These are phyloP conservation scores for Globisporangium nunn DNA, from an alignment of 352 stramenopile genomes.

Conservation along the genomic window DNA sequence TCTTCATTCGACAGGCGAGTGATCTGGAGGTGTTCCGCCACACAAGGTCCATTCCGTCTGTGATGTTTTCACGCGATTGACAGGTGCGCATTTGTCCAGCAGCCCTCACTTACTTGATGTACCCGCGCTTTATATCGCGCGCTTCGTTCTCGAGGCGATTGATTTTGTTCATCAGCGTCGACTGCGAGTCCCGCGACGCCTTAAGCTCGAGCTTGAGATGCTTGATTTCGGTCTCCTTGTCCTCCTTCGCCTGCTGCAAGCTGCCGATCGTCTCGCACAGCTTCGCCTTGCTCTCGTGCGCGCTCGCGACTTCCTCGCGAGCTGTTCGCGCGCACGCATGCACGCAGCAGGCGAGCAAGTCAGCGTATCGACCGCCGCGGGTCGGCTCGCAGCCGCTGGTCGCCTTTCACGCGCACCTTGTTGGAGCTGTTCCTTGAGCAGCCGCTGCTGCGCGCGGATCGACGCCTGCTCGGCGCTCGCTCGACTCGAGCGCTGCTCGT, in stretches of 20 bases:
- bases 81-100: neutral
- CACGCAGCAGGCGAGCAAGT: neutral
- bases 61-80: neutral
- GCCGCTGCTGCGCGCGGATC: constrained; percentile 33
- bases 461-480: constrained; percentile 41
- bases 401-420: constrained; percentile 19
- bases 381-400: too few relatives aligned
- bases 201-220: constrained; percentile 40
- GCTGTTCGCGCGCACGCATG: constrained; percentile 15
- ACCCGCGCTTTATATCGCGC: constrained; percentile 40
- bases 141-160: constrained; percentile 27
- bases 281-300: constrained; percentile 34
- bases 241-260: constrained; percentile 38
- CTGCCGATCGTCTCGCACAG: constrained; percentile 54
- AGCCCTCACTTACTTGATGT: constrained; percentile 32
- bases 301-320: constrained; percentile 44
- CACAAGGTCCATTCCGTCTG: neutral
- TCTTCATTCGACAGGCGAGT: constrained; percentile 47
- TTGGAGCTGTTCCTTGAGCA: constrained; percentile 49
- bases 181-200: constrained; percentile 36
- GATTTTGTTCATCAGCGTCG: constrained; percentile 38
- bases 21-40: constrained; percentile 22
- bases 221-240: constrained; percentile 34
- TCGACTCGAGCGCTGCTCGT: constrained; percentile 36
- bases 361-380: neutral